Conservation (phyloP, 345 rosid species). For the Gossypium thurberi region DNA sequence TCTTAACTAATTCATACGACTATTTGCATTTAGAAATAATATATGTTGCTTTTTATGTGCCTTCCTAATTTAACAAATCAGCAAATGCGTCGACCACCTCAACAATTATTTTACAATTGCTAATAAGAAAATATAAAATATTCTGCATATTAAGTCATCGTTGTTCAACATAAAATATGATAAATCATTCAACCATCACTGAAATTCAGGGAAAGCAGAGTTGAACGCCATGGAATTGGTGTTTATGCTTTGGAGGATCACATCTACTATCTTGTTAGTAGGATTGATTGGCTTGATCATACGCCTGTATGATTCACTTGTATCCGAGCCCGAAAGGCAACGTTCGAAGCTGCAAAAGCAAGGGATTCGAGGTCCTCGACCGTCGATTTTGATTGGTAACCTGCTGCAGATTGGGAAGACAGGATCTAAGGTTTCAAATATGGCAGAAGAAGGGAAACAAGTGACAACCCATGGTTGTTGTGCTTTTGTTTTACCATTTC, state of each 20-base stretch:
- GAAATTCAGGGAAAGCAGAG: not conserved
- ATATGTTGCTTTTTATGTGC: no score
- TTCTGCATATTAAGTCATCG: not conserved
- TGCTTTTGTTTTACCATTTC: slow-evolving; percentile 23
- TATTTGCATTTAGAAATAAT: no score
- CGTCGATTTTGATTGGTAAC: slow-evolving; percentile 31
- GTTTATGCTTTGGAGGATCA: not conserved
- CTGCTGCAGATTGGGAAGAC: slow-evolving; percentile 27
- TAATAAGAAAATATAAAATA: not conserved
- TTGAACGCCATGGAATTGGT: not conserved
- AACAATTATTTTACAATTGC: not conserved
- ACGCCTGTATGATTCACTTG: not conserved
- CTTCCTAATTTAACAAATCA: not conserved
- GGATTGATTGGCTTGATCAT: not conserved
- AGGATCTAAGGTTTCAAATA: not conserved
- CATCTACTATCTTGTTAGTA: not conserved
- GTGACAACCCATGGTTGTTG: slow-evolving; percentile 21
- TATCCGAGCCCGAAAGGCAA: slow-evolving; percentile 23
- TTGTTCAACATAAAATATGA: not conserved
- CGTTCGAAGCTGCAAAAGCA: slow-evolving; percentile 28
- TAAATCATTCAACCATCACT: not conserved
- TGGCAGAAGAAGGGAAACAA: not conserved
- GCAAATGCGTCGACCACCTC: not conserved
- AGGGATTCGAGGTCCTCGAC: slow-evolving; percentile 35
- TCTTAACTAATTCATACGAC: not conserved